A percentile compares a stretch with the other conserved stretches of the same genome.
phyloP scores from a whole-genome alignment of 2,329 filamentous ascomycete species.

The Alternaria gaisen region DNA sequence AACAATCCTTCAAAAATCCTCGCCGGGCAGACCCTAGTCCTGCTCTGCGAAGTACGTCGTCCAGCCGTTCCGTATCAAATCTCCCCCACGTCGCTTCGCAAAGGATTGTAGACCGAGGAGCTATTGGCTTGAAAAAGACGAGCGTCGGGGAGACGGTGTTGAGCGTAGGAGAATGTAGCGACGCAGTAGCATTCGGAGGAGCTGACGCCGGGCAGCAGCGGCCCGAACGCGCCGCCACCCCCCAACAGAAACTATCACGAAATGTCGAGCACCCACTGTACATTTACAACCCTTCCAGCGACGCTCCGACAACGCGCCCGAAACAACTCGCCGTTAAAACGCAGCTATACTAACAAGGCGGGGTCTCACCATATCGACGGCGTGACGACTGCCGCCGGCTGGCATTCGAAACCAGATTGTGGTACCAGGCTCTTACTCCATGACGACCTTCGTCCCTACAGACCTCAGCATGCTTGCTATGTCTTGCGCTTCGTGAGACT shows the following conservation, averaged over 20 bases:
- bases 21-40: background rate
- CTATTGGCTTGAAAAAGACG: background rate
- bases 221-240: background rate
- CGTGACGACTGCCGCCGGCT: background rate
- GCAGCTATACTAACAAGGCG: background rate
- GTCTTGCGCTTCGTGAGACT: background rate
- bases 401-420: background rate
- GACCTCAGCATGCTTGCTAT: background rate
- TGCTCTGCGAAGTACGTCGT: background rate
- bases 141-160: background rate
- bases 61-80: background rate
- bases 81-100: background rate
- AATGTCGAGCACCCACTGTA: background rate
- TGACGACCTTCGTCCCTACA: background rate
- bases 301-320: background rate
- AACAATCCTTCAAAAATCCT: background rate
- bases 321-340: background rate
- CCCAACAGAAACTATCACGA: background rate
- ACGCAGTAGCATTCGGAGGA: background rate
- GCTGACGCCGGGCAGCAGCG: slow-evolving; percentile 1
- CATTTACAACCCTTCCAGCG: background rate
- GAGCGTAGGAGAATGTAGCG: background rate
- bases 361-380: background rate
- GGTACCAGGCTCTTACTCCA: background rate
- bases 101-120: background rate